Evolutionary conservation across 1,284 basidiomycete species (phyloP).

Genomic region (Fereydounia khargensis): DNA sequence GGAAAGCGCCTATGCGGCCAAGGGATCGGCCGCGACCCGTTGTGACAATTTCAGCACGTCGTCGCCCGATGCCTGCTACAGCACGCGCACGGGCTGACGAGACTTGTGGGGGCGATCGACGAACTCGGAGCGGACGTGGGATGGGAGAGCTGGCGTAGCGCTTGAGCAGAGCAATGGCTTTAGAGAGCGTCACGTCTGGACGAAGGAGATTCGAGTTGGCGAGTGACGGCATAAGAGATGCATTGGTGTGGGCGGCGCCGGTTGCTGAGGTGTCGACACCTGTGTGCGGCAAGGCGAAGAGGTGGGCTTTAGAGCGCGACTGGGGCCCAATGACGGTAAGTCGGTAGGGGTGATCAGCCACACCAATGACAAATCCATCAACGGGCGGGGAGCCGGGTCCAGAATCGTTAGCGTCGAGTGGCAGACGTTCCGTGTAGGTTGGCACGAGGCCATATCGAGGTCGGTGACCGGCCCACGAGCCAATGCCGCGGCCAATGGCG

Average conservation of each 20-base stretch:
- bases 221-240: constrained; percentile 22
- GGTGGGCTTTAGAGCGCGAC: constrained; percentile 24
- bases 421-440: constrained; percentile 23
- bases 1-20: too few species aligned
- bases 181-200: constrained; percentile 45
- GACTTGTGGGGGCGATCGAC: constrained; percentile 1
- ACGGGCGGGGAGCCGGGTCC: constrained; percentile 35
- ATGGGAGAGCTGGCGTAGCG: constrained; percentile 21
- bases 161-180: constrained; percentile 36
- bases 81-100: too few species aligned
- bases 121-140: constrained; percentile 11
- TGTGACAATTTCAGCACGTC: too few species aligned
- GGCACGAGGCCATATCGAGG: constrained; percentile 32
- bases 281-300: constrained; percentile 25
- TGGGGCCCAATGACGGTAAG: constrained; percentile 45
- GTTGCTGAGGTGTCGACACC: constrained; percentile 10
- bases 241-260: constrained; percentile 1
- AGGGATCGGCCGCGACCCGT: too few species aligned
- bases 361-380: constrained; percentile 47
- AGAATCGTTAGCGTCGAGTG: constrained; percentile 10
- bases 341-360: constrained; percentile 30
- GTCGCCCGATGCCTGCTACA: too few species aligned
- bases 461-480: constrained; percentile 41
- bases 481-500: constrained; percentile 45
- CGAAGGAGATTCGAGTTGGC: constrained; percentile 32